Percentiles rank a stretch among this genome's conserved stretches.
These are phyloP conservation scores for Penicillium expansum DNA, from an alignment of 2,329 filamentous ascomycete species.

Conservation along the genomic window DNA sequence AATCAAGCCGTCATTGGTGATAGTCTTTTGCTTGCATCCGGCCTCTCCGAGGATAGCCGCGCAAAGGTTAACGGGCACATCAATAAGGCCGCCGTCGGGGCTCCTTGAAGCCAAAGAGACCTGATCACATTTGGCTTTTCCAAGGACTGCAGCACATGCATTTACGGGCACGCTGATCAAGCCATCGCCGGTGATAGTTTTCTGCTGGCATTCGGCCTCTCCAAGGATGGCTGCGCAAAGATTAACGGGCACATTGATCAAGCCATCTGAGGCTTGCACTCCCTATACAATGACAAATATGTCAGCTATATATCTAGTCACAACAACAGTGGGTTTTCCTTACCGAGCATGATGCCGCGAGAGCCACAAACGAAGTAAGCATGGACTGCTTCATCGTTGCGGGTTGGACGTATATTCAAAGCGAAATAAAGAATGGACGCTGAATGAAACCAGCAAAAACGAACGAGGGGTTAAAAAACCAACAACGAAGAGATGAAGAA, in stretches of 20 bases:
- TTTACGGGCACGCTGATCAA: constrained; percentile 28
- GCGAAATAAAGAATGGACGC: constrained; percentile 26
- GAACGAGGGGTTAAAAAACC: constrained; percentile 19
- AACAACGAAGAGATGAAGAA: constrained; percentile 13
- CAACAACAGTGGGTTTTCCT: background rate
- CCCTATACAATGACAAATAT: constrained; percentile 2
- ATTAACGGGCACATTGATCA: constrained; percentile 23
- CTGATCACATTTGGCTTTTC: constrained; percentile 27
- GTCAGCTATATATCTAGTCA: background rate
- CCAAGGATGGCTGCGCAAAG: constrained; percentile 27
- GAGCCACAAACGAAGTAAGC: constrained; percentile 23
- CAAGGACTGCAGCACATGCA: constrained; percentile 24
- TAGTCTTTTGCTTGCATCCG: constrained; percentile 23
- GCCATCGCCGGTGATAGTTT: constrained; percentile 7
- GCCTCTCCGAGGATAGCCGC: constrained; percentile 24
- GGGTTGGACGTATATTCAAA: constrained; percentile 4
- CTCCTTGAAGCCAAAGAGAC: constrained; percentile 5
- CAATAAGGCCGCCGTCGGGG: constrained; percentile 16
- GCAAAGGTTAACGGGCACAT: constrained; percentile 25
- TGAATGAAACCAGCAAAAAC: constrained; percentile 24
- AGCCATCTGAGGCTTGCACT: constrained; percentile 13
- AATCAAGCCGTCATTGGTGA: constrained; percentile 19
- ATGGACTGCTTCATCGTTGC: constrained; percentile 24
- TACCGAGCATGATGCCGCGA: constrained; percentile 23
- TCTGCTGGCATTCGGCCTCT: constrained; percentile 23